Conservation (phyloP, 805 yeast species). For the Candida alai region DNA sequence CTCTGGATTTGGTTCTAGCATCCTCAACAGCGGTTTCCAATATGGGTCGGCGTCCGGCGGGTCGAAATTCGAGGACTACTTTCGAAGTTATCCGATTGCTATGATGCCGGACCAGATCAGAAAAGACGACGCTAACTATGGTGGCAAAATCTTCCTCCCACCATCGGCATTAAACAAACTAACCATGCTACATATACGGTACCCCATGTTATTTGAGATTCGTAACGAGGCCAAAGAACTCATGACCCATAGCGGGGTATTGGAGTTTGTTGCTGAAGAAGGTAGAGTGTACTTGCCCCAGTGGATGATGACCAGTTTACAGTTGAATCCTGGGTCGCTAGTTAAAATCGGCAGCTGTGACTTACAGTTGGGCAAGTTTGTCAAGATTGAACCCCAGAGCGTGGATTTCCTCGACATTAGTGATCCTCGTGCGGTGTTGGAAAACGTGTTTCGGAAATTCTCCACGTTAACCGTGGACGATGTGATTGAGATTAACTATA, state of each 20-base stretch:
- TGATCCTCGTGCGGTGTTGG: slow-evolving; percentile 95
- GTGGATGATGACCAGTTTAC: slow-evolving; percentile 89
- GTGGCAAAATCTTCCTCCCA: slow-evolving; percentile 94
- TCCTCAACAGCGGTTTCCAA: too few relatives aligned
- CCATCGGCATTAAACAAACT: slow-evolving; percentile 86
- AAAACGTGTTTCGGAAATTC: slow-evolving; percentile 85
- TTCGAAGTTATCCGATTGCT: slow-evolving; percentile 86
- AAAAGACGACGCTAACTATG: slow-evolving; percentile 78
- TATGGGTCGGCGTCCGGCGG: slow-evolving; percentile 27
- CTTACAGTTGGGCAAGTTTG: slow-evolving; percentile 81
- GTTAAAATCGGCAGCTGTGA: slow-evolving; percentile 73
- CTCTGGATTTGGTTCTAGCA: slow-evolving; percentile 38
- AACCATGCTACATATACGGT: slow-evolving; percentile 86
- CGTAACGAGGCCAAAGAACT: slow-evolving; percentile 57
- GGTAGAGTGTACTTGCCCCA: slow-evolving; percentile 93
- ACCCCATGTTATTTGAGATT: slow-evolving; percentile 92
- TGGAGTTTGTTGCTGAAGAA: slow-evolving; percentile 96
- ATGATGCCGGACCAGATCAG: slow-evolving; percentile 80
- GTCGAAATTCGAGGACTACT: slow-evolving; percentile 71
- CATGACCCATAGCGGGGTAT: slow-evolving; percentile 85
- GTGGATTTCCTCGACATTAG: slow-evolving; percentile 89
- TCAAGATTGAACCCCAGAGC: slow-evolving; percentile 92
- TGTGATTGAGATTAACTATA: slow-evolving; percentile 79
- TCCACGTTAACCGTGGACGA: slow-evolving; percentile 84
- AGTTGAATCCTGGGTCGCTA: slow-evolving; percentile 74